These are phyloP conservation scores for Ceratocystis cacaofunesta DNA, from an alignment of 2,329 filamentous ascomycete species.

Conservation along the genomic window DNA sequence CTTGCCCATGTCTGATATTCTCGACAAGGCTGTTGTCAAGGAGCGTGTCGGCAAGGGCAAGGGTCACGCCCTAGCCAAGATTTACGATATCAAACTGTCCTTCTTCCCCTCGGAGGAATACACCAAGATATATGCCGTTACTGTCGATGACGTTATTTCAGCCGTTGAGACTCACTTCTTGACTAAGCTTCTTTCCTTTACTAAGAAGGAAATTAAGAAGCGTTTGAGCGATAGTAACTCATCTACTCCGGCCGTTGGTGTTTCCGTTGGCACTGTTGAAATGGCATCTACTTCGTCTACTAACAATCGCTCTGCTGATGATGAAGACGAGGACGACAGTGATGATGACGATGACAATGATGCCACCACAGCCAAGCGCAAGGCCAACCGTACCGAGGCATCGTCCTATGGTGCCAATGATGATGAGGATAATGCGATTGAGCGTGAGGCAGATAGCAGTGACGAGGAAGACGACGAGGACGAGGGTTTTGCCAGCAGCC, in stretches of 20 bases:
- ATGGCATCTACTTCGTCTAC: conserved; percentile 29
- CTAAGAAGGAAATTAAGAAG: conserved; percentile 71
- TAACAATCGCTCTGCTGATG: conserved; percentile 35
- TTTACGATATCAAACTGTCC: conserved; percentile 65
- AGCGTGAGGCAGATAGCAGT: conserved; percentile 41
- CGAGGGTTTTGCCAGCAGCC: conserved; percentile 36
- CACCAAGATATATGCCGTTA: conserved; percentile 69
- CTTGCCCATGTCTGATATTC: conserved; percentile 66
- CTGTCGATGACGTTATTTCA: conserved; percentile 57
- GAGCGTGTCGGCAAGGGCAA: conserved; percentile 64
- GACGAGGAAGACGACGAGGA: conserved; percentile 39
- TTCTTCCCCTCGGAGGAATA: conserved; percentile 83
- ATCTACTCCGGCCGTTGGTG: conserved; percentile 60
- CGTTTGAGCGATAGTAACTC: conserved; percentile 50
- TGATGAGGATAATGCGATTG: conserved; percentile 71
- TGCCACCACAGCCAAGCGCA: conserved; percentile 58
- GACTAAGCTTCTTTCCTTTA: conserved; percentile 51
- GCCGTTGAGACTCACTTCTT: conserved; percentile 73
- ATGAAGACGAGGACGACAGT: conserved; percentile 52
- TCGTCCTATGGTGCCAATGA: conserved; percentile 87
- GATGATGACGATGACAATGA: conserved; percentile 68
- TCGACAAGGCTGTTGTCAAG: conserved; percentile 66
- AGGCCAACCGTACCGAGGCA: conserved; percentile 62
- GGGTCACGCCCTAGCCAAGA: conserved; percentile 58
- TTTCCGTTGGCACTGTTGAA: conserved; percentile 38